Conservation (phyloP, 2,329 filamentous ascomycete genomes). For the Aspergillus novoparasiticus region DNA sequence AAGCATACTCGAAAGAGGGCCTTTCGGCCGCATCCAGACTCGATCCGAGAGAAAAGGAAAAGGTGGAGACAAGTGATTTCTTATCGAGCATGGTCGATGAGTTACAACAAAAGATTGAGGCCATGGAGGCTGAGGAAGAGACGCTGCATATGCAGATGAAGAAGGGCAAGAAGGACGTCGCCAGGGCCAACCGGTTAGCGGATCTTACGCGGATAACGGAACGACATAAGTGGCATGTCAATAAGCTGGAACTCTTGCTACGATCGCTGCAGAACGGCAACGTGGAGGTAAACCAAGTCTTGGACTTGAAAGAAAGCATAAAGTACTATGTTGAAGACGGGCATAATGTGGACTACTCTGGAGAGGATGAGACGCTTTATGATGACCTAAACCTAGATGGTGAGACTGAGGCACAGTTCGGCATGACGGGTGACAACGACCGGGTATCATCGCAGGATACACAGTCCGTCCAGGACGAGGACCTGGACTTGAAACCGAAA, state of each 20-base stretch:
- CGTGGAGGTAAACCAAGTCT: conserved; percentile 83
- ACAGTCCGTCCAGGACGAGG: conserved; percentile 87
- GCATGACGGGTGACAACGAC: conserved; percentile 78
- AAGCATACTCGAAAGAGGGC: conserved; percentile 98
- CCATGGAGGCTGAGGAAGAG: conserved; percentile 87
- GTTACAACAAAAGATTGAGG: conserved; percentile 90
- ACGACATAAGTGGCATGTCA: conserved; percentile 94
- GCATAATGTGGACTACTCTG: conserved; percentile 81
- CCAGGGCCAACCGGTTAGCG: conserved; percentile 83
- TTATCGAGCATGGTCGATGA: conserved; percentile 85
- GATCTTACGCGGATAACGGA: conserved; percentile 84
- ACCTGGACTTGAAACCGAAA: conserved; percentile 65
- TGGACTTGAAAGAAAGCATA: conserved; percentile 87
- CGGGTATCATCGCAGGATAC: conserved; percentile 92
- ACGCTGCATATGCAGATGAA: conserved; percentile 85
- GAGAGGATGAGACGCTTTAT: conserved; percentile 90
- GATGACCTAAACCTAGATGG: conserved; percentile 91
- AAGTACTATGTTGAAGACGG: conserved; percentile 93
- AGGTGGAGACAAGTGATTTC: conserved; percentile 85
- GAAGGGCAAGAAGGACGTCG: conserved; percentile 85
- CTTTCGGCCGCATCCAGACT: conserved; percentile 87
- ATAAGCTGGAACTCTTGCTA: conserved; percentile 86
- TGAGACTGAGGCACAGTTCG: conserved; percentile 79
- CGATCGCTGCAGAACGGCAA: conserved; percentile 90
- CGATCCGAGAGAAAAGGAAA: conserved; percentile 97